Evolutionary conservation across 116 monocot genomes (phyloP).

Genomic region (Phalaenopsis hybrid): DNA sequence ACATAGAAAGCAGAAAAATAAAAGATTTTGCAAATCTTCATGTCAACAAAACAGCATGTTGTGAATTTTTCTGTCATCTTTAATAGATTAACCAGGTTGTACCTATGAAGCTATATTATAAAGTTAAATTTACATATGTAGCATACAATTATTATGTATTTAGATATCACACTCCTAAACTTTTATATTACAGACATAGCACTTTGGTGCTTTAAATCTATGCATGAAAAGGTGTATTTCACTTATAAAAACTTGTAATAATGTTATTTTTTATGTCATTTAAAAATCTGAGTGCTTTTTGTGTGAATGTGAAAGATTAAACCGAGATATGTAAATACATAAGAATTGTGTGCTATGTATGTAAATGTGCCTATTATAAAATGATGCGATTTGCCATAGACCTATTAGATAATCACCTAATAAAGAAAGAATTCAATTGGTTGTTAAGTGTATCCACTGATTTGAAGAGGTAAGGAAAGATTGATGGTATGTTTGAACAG

Average conservation of each 20-base stretch:
- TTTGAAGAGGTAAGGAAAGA: neutral
- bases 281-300: no score
- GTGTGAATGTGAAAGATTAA: no score
- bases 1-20: neutral
- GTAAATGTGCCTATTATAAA: neutral
- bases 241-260: no score
- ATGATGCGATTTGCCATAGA: neutral
- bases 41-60: neutral
- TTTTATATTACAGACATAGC: no score
- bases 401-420: neutral
- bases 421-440: neutral
- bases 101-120: no score
- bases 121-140: no score
- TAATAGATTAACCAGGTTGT: neutral
- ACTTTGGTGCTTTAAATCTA: no score
- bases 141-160: no score
- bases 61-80: neutral
- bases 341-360: neutral
- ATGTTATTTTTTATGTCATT: no score
- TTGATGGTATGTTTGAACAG: neutral
- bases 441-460: neutral
- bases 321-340: neutral
- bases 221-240: no score
- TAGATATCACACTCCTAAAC: no score
- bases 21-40: neutral